Evolutionary conservation across 108 stramenopile species (phyloP), one percentile per base, ranked within the genome.

Genomic region (Aurantiochytrium sp.): DNA sequence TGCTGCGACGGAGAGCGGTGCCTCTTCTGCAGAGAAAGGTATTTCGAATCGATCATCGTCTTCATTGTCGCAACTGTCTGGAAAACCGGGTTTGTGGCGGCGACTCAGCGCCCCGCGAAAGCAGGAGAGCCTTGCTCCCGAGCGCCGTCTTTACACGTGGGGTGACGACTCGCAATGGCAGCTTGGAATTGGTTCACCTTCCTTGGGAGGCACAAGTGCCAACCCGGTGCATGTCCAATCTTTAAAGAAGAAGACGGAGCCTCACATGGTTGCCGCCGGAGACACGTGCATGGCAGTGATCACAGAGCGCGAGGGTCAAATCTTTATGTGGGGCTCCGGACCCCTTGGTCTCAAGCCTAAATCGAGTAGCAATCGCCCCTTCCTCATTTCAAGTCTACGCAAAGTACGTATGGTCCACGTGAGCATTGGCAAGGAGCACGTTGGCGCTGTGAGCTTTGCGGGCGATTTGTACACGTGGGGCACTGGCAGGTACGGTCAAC

Each of bases 271-370:
- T 53, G 76, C 28, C 49, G 76, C 76, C 23, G 76, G 76, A 53
- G 51, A 83, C 1, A 25, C 49, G 45, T 83, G 76, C 51, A 53
- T 83, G 5, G 76, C 76, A 12, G 12, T 28, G 44, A 12, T 83
- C 0, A 53, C 76, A 1, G 76, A 47, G 76, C n/a, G 28, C 45
- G 76, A 83, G n/a, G 76, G 76, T 6, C 45, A 83, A 18, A 10
- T 83, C 49, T 83, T 83, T 83, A 83, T 28, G 19, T 83, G 76
- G 76, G 76, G 76, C 76, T 53, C 49, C 10, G 76, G 76, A 6
- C 76, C 76, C 18, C 76, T 83, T 35, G 76, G 76, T 0, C 45
- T 83, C 23, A 12, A 23, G 51, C 6, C 76, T 16, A 47, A 53
- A 23, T 53, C 76, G 19, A 21, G 43, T 6, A 53, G 49, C 4